phyloP scores from a whole-genome alignment of 2,329 filamentous ascomycete genomes.

The Camillea tinctor region DNA sequence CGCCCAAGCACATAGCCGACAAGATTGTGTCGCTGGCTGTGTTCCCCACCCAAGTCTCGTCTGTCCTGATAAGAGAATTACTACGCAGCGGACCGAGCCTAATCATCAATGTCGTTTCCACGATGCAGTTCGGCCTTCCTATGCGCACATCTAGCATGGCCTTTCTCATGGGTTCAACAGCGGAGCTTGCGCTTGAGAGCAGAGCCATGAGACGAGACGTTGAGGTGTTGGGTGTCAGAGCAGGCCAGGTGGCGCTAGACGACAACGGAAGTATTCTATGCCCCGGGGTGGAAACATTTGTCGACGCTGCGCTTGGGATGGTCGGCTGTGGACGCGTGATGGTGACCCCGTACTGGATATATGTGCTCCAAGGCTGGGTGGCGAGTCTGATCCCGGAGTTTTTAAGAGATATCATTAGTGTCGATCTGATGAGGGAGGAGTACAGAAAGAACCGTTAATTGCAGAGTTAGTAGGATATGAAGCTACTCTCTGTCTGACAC shows the following conservation, averaged over 20 bases:
- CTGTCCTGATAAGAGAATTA: constrained; percentile 44
- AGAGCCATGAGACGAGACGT: constrained; percentile 12
- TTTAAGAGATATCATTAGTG: background rate
- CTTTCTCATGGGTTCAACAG: constrained; percentile 42
- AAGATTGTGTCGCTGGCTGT: constrained; percentile 47
- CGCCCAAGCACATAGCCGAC: constrained; percentile 37
- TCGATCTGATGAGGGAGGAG: background rate
- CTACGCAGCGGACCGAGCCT: constrained; percentile 40
- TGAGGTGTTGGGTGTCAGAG: constrained; percentile 8
- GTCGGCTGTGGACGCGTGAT: constrained; percentile 4
- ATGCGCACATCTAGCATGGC: constrained; percentile 45
- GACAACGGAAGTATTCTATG: background rate
- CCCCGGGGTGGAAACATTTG: constrained; percentile 7
- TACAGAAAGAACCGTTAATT: background rate
- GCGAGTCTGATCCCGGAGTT: background rate
- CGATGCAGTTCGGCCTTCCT: constrained; percentile 45
- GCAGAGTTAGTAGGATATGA: background rate
- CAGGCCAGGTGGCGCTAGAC: constrained; percentile 8
- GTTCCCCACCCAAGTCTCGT: constrained; percentile 49
- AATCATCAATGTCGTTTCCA: constrained; percentile 50
- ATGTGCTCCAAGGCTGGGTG: constrained; percentile 1
- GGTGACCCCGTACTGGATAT: constrained; percentile 9
- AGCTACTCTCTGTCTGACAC: background rate
- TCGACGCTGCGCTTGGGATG: constrained; percentile 7
- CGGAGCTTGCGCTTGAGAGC: constrained; percentile 42